Base-by-base conservation (phyloP, 495 filamentous ascomycete genomes). In the Penicillium malachiteum region DNA sequence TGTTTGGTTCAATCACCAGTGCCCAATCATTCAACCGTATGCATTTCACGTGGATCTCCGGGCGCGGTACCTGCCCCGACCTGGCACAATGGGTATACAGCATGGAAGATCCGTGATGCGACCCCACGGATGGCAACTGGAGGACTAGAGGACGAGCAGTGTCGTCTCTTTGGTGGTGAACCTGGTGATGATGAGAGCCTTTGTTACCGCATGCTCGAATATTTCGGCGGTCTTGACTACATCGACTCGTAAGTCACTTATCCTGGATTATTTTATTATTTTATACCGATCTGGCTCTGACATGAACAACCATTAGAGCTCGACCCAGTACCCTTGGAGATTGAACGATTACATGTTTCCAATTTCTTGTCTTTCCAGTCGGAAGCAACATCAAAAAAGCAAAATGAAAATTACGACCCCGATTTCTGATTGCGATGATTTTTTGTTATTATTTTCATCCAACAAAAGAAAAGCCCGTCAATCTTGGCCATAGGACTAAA, bases 191-290 rank as follows among this genome's bases (percentile, higher is more conserved):
- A 79, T 55, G 56, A 74, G 43, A 62, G 55, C 50, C 71, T 79
- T 13, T 78, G 74, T 57, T 71, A 75, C 56, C 70, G 74, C 34
- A 79, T 79, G 76, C 69, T 79, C 13, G 72, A 78, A 55, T 78
- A 74, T 51, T 79, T 79, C 40, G 75, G 67, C 57, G 72, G 71
- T 54, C 71, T 79, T 33, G 76, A 78, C 57, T 79, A 76, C 62
- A 77, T 79, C 58, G 61, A 78, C 52, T 62, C 70, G 71, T 77
- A 61, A 73, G 71, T 74, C 2, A 4, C 7, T 45, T 11, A 8
- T 38, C 37, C 3, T n/a, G 44, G 35, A 48, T 31, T 43, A 35
- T 46, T 6, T 49, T 11, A 48, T 31, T 43, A 35, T 46, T 6
- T 49, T 11, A 7, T 21, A 37, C 31, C 14, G 42, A 11, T 9